phyloP scores from a whole-genome alignment of 768 basidiomycete genomes.

The Pleurotus cornucopiae region DNA sequence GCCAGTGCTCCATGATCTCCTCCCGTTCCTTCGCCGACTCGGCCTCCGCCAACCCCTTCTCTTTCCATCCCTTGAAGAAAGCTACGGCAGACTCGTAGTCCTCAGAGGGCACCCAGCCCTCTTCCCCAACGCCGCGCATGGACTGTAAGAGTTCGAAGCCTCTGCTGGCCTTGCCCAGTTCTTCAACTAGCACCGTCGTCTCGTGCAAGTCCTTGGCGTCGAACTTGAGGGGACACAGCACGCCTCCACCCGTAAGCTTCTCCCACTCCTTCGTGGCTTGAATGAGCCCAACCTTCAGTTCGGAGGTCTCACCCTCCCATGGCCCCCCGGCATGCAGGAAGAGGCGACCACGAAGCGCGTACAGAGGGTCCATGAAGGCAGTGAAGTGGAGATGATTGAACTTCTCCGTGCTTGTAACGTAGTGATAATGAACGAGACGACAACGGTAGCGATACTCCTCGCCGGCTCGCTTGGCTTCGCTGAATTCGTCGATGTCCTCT shows the following conservation, averaged over 20 bases:
- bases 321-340: constrained; percentile 21
- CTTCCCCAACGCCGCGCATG: constrained; percentile 16
- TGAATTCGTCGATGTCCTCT: constrained; percentile 19
- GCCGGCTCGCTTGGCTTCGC: constrained; percentile 16
- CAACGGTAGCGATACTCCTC: constrained; percentile 21
- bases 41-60: constrained; percentile 23
- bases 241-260: constrained; percentile 17
- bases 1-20: constrained; percentile 36
- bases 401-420: constrained; percentile 18
- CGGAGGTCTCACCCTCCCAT: constrained; percentile 32
- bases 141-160: constrained; percentile 15
- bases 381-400: constrained; percentile 24
- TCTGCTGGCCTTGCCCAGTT: constrained; percentile 13
- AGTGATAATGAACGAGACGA: constrained; percentile 27
- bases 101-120: constrained; percentile 27
- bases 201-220: constrained; percentile 19
- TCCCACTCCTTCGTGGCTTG: constrained; percentile 21
- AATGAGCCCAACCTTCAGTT: constrained; percentile 23
- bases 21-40: constrained; percentile 25
- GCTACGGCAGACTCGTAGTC: constrained; percentile 26
- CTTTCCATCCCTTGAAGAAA: constrained; percentile 27
- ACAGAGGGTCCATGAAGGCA: constrained; percentile 17
- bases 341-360: constrained; percentile 21
- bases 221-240: constrained; percentile 27
- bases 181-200: constrained; percentile 21